phyloP scores from a whole-genome alignment of 345 rosid species.

The Citrus unshiu region DNA sequence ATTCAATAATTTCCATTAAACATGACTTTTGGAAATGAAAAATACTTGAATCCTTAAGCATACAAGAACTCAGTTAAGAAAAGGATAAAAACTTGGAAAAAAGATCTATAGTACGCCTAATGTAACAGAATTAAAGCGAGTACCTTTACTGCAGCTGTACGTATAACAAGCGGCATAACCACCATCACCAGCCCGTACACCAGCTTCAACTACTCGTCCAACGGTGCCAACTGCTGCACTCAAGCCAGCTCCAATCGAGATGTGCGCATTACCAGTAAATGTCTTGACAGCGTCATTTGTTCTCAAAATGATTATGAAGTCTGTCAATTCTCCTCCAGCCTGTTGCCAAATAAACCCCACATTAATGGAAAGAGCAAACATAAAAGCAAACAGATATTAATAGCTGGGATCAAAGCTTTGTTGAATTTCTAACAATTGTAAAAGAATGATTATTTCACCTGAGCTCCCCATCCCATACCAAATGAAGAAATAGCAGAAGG shows the following conservation, averaged over 20 bases:
- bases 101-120: neutral
- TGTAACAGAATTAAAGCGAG: constrained; percentile 3
- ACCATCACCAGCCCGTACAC: constrained; percentile 84
- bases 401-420: neutral
- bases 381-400: neutral
- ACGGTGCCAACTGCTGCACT: constrained; percentile 83
- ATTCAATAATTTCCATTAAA: neutral
- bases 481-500: constrained; percentile 91
- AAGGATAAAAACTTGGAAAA: neutral
- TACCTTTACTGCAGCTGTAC: constrained; percentile 99
- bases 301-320: constrained; percentile 82
- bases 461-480: constrained; percentile 99
- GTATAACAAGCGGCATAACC: constrained; percentile 97
- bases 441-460: constrained; percentile 41
- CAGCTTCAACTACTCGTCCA: constrained; percentile 91
- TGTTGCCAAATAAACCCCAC: constrained; percentile 30
- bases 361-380: neutral
- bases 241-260: constrained; percentile 90
- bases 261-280: constrained; percentile 77
- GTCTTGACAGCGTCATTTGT: constrained; percentile 78
- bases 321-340: constrained; percentile 98
- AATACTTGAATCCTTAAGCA: neutral
- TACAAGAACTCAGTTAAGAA: neutral
- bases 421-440: neutral
- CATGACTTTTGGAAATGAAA: neutral